Conservation (phyloP, 163 green algal genomes). For the Volvox carteri region DNA sequence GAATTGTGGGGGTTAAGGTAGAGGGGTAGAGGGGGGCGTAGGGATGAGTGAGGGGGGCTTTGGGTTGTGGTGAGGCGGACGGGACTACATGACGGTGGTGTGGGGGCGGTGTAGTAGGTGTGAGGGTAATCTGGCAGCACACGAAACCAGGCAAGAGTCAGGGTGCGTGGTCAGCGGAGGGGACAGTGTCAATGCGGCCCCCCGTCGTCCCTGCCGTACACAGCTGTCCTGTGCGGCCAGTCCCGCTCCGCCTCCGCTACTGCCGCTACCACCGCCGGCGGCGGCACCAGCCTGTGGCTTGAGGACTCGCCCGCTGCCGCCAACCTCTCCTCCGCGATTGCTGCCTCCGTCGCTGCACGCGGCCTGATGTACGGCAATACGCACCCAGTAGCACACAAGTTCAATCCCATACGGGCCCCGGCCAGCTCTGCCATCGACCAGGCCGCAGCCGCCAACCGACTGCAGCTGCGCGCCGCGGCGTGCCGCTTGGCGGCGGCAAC, state of each 20-base stretch:
- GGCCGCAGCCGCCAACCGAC: constrained; percentile 28
- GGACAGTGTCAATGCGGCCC: too few species aligned
- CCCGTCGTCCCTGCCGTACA: not conserved
- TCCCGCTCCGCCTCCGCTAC: not conserved
- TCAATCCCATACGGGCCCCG: constrained; percentile 49
- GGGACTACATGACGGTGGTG: too few species aligned
- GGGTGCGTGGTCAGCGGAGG: too few species aligned
- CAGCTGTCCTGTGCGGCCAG: constrained; percentile 33
- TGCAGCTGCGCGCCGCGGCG: not conserved
- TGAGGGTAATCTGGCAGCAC: too few species aligned
- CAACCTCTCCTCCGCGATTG: constrained; percentile 50
- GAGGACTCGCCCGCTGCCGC: constrained; percentile 35
- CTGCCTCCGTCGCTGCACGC: constrained; percentile 69
- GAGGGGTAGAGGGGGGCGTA: too few species aligned
- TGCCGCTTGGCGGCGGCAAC: not conserved
- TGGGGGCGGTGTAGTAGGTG: too few species aligned
- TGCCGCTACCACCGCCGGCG: constrained; percentile 29
- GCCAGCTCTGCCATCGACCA: constrained; percentile 25
- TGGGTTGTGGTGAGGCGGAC: too few species aligned
- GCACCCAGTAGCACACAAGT: constrained; percentile 74
- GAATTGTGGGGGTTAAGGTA: too few species aligned
- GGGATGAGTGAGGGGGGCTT: too few species aligned
- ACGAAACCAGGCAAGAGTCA: too few species aligned
- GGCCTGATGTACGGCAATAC: constrained; percentile 80
- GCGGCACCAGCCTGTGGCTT: constrained; percentile 42